These are phyloP conservation scores for Phytophthora hibernalis DNA, from an alignment of 352 stramenopile species.

Conservation along the genomic window DNA sequence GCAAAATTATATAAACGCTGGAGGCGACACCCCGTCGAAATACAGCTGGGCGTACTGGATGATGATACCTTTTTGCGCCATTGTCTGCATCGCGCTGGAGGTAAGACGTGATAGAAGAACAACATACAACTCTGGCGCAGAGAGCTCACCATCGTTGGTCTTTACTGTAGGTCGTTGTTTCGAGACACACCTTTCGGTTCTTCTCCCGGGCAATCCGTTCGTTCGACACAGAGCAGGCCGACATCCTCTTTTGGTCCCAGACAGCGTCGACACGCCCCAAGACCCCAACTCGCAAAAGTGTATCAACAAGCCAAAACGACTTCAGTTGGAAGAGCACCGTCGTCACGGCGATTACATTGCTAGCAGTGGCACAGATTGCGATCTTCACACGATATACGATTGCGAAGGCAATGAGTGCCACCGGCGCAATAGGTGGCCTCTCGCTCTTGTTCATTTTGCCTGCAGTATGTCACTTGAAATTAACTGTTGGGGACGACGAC, in stretches of 20 bases:
- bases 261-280: constrained; percentile 7
- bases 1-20: constrained; percentile 51
- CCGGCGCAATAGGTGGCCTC: constrained; percentile 49
- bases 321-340: constrained; percentile 28
- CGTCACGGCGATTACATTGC: constrained; percentile 30
- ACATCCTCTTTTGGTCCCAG: constrained; percentile 55
- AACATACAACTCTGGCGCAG: not conserved
- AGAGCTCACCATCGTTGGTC: not conserved
- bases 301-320: constrained; percentile 11
- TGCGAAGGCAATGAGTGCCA: constrained; percentile 45
- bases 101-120: constrained; percentile 21
- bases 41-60: constrained; percentile 52
- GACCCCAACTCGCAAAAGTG: constrained; percentile 13
- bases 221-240: constrained; percentile 25
- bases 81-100: constrained; percentile 58
- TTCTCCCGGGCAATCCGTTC: constrained; percentile 31
- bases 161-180: constrained; percentile 50
- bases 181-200: constrained; percentile 51
- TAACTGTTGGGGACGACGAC: constrained; percentile 31
- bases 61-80: constrained; percentile 44
- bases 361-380: constrained; percentile 46
- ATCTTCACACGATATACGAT: constrained; percentile 45
- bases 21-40: constrained; percentile 26
- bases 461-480: constrained; percentile 56
- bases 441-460: constrained; percentile 59